Conservation (phyloP, 805 yeast genomes). For the Ogataea zsoltii region DNA sequence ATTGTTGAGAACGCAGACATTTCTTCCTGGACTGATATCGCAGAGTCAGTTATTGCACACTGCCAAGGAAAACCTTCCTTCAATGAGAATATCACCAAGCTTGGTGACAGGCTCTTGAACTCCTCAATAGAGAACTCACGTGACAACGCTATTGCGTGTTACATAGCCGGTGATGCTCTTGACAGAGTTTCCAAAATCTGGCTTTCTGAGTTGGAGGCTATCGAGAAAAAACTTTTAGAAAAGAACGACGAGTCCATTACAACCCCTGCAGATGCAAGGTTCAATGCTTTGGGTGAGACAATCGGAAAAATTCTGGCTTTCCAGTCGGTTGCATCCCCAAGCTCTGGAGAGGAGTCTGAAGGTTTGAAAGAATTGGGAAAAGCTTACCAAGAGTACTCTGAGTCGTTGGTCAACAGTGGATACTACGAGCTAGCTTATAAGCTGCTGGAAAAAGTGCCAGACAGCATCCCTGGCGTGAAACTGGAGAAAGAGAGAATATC, state of each 20-base stretch:
- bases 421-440: conserved; percentile 77
- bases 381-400: conserved; percentile 79
- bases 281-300: conserved; percentile 75
- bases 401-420: conserved; percentile 77
- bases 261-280: conserved; percentile 81
- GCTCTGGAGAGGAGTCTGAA: conserved; percentile 40
- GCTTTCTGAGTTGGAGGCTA: conserved; percentile 64
- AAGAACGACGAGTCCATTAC: conserved; percentile 44
- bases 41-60: conserved; percentile 66
- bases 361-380: conserved; percentile 52
- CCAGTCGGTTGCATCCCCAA: conserved; percentile 45
- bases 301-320: conserved; percentile 83
- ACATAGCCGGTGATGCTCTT: conserved; percentile 76
- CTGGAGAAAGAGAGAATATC: conserved; percentile 76
- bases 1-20: conserved; percentile 77
- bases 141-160: conserved; percentile 74
- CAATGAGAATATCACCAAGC: conserved; percentile 53
- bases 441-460: conserved; percentile 71
- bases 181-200: conserved; percentile 80
- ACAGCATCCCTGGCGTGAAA: conserved; percentile 66
- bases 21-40: conserved; percentile 78
- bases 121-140: conserved; percentile 47
- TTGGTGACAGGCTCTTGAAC: conserved; percentile 75
- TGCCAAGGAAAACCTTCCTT: conserved; percentile 48
- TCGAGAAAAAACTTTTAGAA: conserved; percentile 46